Evolutionary conservation across 768 basidiomycete species (phyloP).

Genomic region (Leucosporidium scottii): DNA sequence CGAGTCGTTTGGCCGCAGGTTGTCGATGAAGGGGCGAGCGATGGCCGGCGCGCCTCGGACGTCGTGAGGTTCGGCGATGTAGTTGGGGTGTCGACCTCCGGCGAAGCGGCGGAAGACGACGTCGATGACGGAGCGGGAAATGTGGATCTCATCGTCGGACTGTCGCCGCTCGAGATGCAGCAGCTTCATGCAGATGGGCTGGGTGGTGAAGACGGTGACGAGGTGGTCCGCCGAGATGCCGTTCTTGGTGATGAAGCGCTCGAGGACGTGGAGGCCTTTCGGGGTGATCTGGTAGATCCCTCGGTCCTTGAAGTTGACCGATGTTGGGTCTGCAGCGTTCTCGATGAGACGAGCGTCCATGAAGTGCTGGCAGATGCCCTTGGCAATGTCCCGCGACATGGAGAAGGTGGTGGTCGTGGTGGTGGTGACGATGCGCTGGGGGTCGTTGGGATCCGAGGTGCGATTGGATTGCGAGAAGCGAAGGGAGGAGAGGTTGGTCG

Average conservation of each 20-base stretch:
- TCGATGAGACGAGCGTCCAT: slow-evolving; percentile 98
- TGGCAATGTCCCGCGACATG: slow-evolving; percentile 99
- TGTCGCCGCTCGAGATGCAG: slow-evolving; percentile 91
- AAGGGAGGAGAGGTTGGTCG: slow-evolving; percentile 81
- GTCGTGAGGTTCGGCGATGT: slow-evolving; percentile 57
- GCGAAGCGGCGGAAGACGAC: slow-evolving; percentile 87
- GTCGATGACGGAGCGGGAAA: slow-evolving; percentile 86
- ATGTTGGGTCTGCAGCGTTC: slow-evolving; percentile 83
- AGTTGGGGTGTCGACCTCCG: slow-evolving; percentile 74
- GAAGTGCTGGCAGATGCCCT: slow-evolving; percentile 98
- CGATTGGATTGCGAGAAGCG: slow-evolving; percentile 99
- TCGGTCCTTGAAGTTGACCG: slow-evolving; percentile 91
- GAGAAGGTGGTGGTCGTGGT: slow-evolving; percentile 99
- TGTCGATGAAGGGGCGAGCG: slow-evolving; percentile 32
- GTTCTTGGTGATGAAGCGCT: slow-evolving; percentile 99
- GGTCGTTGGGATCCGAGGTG: slow-evolving; percentile 95
- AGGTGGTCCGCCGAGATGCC: slow-evolving; percentile 94
- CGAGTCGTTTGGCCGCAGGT: slow-evolving; percentile 29
- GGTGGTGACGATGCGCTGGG: slow-evolving; percentile 94
- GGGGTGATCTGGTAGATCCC: slow-evolving; percentile 93
- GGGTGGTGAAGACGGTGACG: slow-evolving; percentile 75
- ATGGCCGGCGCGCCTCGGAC: slow-evolving; percentile 61
- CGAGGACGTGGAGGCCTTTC: slow-evolving; percentile 95
- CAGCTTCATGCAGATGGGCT: slow-evolving; percentile 95
- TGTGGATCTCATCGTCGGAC: slow-evolving; percentile 93